Evolutionary conservation across 148 eudicot species (phyloP), one percentile per base, ranked within the genome.

Genomic region (Amaranthus palmeri): DNA sequence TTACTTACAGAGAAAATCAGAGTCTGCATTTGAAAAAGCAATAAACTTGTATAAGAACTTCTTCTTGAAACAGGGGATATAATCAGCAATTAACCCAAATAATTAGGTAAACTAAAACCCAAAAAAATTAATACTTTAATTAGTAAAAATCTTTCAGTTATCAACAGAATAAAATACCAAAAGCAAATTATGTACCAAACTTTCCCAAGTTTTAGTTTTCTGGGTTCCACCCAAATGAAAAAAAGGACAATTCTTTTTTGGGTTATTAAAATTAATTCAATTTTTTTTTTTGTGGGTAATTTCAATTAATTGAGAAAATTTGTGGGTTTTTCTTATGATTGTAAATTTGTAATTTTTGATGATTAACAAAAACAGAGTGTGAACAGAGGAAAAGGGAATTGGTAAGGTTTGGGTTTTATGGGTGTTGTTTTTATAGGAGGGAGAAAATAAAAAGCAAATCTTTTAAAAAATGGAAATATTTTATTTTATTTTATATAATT

Each of bases 1-100:
- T 56, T 45, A 79, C 81, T 79, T 79, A 79, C 81, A 79, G 63
- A 50, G 55, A 65, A 51, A 18, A 74, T 63, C 59, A 63, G 18
- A 69, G 71, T 45, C 58, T 41, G 74, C 69, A 78, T 55, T 74
- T 71, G 40, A 57, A 15, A 70, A 68, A 61, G 42, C 18, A 71
- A 5, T 40, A 1, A 52, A 14, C 10, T 58, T 62, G 11, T 61
- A 25, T 55, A 8, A 46, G 54, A 54, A n/a, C 46, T 54, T 25
- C 40, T 5, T 65, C 50, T 46, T 1, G 10, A 56, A 73, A 72
- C 81, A 73, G 73, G 74, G 77, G 44, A 72, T 43, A 67, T 72
- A 59, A 41, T 47, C 49, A 49, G 61, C 41, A 61, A 61, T 49
- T 53, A 67, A 74, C 51, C 49, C 48, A 42, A 48, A 66, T 17